Base-by-base conservation (phyloP, 306 rosid species). In the Begonia masoniana region DNA sequence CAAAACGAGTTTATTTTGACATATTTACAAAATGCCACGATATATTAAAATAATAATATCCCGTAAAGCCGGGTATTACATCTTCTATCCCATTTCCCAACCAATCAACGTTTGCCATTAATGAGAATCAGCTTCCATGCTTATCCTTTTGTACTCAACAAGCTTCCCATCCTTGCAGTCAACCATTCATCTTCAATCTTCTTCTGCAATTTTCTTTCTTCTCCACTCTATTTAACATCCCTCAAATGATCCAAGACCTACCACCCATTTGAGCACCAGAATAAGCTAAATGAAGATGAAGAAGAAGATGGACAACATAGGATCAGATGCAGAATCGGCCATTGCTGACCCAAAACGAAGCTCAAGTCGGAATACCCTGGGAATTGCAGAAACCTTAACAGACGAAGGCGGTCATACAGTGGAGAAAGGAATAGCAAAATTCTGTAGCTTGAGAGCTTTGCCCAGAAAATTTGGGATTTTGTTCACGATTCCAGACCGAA, bases 401-500 rank as follows among this genome's bases (percentile, higher is more conserved):
- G 8, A 5, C 39, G 39, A 31, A 9, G 39, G 7, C 39, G 39
- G 39, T 31, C 39, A 7, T 4, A 9, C 39, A 31, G 39, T 1
- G 39, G 53, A n/a, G 14, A 50, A 61, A n/a, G 10, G 9, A 41
- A 42, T 17, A 61, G 42, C 39, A 45, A 11, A 50, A 24, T 13
- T 51, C 3, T 60, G 55, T 49, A 50, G 13, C 19, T 35, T 10
- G 52, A 50, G 65, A 66, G 9, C 71, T 50, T 10, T 13, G 23
- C 69, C 56, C 47, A 39, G 62, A 50, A 75, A 45, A 58, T 79
- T 69, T 63, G 76, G 81, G 13, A 58, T 79, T n/a, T 62, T 81
- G 23, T 72, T 79, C 68, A 57, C 62, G 15, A 61, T 74, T 56
- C 72, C 79, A 14, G 82, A 79, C 15, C 70, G 74, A 46, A 42